Evolutionary conservation across 352 stramenopile genomes (phyloP), one percentile per base, ranked within the genome.

Genomic region (Phytophthora sp.): DNA sequence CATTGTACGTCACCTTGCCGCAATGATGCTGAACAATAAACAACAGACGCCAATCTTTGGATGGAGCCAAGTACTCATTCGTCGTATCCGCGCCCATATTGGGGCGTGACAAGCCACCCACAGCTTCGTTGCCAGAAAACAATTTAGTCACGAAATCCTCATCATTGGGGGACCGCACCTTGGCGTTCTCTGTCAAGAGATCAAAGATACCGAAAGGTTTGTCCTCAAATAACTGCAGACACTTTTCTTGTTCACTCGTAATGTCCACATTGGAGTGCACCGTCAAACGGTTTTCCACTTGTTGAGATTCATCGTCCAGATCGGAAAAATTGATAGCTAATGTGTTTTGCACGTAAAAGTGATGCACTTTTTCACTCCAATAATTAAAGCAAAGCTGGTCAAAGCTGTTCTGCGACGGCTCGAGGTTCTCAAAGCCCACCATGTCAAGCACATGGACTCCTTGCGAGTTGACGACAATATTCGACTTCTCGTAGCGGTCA

Each of bases 381-480:
- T 95, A 95, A 45, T 95, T 92, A 49, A 86, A 87, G 46, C 84
- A 92, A 11, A 93, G 71, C 62, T 92, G 83, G 53, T 93, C 83
- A 42, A 95, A 92, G 18, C 81, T 84, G 44, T 90, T 90, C 33
- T 82, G 63, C n/a, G 73, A 67, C 5, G 71, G 67, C 21, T 87
- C 80, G 11, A 91, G 47, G 38, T 79, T 84, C 45, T 92, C 81
- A 31, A 91, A 92, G 4, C 86, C 86, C 18, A 91, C 82, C 64
- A 89, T 89, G 65, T 95, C 86, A 20, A 93, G 67, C 30, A 95
- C 82, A 53, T 95, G 86, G 16, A 95, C 84, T 24, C 84, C 86
- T 69, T 92, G 84, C 1, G 79, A 93, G 49, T 90, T 84, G 36
- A 92, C 79, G 39, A 92, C 80, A 36, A 93, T 82, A 55, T 95